Conservation (phyloP, 2,329 filamentous ascomycete genomes). For the Sporothrix protearum region DNA sequence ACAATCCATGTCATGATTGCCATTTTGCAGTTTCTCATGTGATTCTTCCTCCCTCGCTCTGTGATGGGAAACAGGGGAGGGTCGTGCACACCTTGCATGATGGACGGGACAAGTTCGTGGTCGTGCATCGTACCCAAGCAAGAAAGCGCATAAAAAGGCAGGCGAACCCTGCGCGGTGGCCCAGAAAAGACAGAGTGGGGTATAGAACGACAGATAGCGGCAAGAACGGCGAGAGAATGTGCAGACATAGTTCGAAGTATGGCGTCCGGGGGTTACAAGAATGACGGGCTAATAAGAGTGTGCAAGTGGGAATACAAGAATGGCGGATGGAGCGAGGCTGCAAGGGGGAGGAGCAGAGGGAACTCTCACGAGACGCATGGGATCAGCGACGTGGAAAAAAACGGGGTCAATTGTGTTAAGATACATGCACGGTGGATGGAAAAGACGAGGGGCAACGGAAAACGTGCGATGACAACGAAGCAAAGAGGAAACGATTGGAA, state of each 20-base stretch:
- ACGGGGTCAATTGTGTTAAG: background rate
- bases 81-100: conserved; percentile 12
- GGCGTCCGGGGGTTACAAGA: background rate
- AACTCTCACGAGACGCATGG: conserved; percentile 12
- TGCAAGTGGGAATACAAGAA: background rate
- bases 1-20: conserved; percentile 3
- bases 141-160: background rate
- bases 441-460: background rate
- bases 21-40: background rate
- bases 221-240: background rate
- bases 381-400: conserved; percentile 3
- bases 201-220: background rate
- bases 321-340: conserved; percentile 6
- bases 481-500: background rate
- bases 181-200: conserved; percentile 1
- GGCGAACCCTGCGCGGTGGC: conserved; percentile 1
- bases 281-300: background rate
- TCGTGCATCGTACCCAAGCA: background rate
- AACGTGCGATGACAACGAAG: background rate
- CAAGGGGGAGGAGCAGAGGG: conserved; percentile 6
- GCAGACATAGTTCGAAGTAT: background rate
- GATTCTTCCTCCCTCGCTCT: background rate
- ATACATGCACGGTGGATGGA: background rate
- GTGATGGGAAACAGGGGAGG: background rate
- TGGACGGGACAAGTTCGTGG: conserved; percentile 10